These are phyloP conservation scores for Tulasnella sp. DNA, from an alignment of 768 basidiomycete species.

Conservation along the genomic window DNA sequence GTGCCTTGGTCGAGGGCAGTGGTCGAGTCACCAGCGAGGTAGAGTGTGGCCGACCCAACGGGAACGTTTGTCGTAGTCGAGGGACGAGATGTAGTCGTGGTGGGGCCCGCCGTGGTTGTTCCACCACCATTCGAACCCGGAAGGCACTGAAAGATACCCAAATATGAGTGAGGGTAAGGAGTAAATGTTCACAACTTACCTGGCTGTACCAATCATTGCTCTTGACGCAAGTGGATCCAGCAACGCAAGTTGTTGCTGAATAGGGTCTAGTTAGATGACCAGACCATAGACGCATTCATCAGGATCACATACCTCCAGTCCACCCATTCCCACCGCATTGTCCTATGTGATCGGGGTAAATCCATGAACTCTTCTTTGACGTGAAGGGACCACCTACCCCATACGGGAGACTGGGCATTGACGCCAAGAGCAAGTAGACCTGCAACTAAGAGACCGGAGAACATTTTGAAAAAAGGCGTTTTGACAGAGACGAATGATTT, in stretches of 20 bases:
- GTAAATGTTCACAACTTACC: background rate
- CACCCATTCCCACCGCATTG: background rate
- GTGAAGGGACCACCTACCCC: background rate
- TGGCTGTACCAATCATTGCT: constrained; percentile 21
- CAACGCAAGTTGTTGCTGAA: constrained; percentile 14
- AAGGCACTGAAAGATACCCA: background rate
- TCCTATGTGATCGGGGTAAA: background rate
- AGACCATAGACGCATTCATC: background rate
- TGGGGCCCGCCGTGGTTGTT: background rate
- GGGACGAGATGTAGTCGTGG: background rate
- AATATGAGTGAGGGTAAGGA: background rate
- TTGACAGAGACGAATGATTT: background rate
- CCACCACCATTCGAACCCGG: background rate
- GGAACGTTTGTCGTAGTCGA: background rate
- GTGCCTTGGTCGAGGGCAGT: background rate
- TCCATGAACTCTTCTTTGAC: background rate
- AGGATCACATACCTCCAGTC: background rate
- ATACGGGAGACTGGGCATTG: background rate
- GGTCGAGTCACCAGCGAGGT: background rate
- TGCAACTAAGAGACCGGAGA: background rate
- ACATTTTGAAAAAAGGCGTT: background rate
- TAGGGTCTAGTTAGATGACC: background rate
- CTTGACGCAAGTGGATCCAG: constrained; percentile 12
- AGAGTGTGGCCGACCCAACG: background rate
- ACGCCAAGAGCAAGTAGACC: background rate